These are phyloP conservation scores for Jatropha podagrica DNA, from an alignment of 441 rosid species.

Conservation along the genomic window DNA sequence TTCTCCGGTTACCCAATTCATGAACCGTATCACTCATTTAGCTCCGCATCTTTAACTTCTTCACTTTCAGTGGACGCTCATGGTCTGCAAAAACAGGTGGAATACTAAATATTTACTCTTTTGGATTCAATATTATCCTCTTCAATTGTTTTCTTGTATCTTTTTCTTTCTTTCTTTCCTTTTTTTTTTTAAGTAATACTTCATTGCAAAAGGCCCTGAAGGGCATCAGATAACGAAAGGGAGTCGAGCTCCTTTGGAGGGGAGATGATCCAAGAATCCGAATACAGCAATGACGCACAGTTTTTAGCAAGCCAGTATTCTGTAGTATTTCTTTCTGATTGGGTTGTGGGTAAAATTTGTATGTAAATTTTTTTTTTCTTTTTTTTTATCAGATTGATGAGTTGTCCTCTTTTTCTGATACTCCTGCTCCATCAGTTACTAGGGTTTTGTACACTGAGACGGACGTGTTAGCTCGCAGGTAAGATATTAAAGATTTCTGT, in stretches of 20 bases:
- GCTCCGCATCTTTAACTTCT: conserved; percentile 30
- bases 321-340: neutral
- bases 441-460: conserved; percentile 76
- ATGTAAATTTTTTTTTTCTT: conserved; percentile 2
- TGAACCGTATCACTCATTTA: conserved; percentile 42
- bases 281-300: too few species aligned
- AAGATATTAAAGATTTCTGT: neutral
- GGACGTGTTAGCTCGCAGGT: conserved; percentile 89
- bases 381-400: conserved; percentile 62
- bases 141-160: neutral
- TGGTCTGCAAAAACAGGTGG: conserved; percentile 65
- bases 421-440: conserved; percentile 87
- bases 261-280: too few species aligned
- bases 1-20: conserved; percentile 85
- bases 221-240: too few species aligned
- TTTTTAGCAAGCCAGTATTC: too few species aligned
- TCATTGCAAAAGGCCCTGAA: too few species aligned
- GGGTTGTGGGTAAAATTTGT: conserved; percentile 10
- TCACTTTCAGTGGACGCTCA: conserved; percentile 59
- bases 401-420: conserved; percentile 76
- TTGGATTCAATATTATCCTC: neutral
- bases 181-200: too few species aligned
- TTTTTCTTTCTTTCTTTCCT: too few species aligned
- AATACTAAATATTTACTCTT: neutral
- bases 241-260: too few species aligned